phyloP scores from a whole-genome alignment of 805 yeast species.

The Yarrowia alimentaria region DNA sequence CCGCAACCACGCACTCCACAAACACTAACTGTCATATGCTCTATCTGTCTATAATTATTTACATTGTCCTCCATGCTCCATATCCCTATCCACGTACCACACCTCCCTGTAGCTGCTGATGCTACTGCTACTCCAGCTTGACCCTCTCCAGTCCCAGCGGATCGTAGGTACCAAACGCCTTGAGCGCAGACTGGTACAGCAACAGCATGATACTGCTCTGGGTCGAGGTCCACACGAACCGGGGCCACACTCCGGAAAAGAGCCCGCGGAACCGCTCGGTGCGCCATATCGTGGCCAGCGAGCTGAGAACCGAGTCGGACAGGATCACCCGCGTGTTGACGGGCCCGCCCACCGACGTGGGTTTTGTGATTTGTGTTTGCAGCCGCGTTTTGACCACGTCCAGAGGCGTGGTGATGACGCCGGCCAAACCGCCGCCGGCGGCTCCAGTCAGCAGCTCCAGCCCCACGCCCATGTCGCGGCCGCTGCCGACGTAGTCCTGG shows the following conservation, averaged over 20 bases:
- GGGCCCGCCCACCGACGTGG: slow-evolving; percentile 13
- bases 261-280: slow-evolving; percentile 77
- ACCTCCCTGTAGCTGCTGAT: too few species aligned
- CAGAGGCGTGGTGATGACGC: slow-evolving; percentile 89
- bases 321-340: slow-evolving; percentile 29
- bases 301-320: slow-evolving; percentile 51
- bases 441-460: slow-evolving; percentile 87
- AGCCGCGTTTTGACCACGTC: slow-evolving; percentile 92
- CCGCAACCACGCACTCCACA: too few species aligned
- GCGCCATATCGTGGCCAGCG: slow-evolving; percentile 56
- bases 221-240: slow-evolving; percentile 93
- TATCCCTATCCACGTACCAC: too few species aligned
- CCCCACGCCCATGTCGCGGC: slow-evolving; percentile 40
- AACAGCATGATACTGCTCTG: slow-evolving; percentile 94
- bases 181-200: slow-evolving; percentile 75
- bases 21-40: slow-evolving; percentile 7
- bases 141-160: slow-evolving; percentile 4
- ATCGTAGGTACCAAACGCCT: slow-evolving; percentile 45
- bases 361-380: slow-evolving; percentile 69
- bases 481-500: slow-evolving; percentile 36
- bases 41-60: slow-evolving; percentile 26
- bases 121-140: slow-evolving; percentile 1
- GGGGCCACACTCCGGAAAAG: slow-evolving; percentile 94
- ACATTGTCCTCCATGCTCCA: slow-evolving; percentile 17
- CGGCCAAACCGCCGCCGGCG: slow-evolving; percentile 93